These are phyloP conservation scores for Jimgerdemannia lactiflua DNA, from an alignment of 192 early-diverging fungal genomes.

Conservation along the genomic window DNA sequence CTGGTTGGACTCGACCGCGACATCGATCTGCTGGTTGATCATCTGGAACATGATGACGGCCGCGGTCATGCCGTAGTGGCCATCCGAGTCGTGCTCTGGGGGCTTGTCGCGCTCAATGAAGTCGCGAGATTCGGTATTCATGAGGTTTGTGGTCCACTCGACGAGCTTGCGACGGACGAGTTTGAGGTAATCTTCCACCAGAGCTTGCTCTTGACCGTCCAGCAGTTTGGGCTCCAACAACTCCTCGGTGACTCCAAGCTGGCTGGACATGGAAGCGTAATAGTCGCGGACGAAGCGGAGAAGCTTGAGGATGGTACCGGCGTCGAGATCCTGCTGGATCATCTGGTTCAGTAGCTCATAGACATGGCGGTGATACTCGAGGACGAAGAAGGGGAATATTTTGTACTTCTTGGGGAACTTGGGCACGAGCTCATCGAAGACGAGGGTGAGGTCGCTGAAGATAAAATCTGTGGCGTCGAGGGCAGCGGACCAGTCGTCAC, in stretches of 20 bases:
- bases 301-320: conserved; percentile 82
- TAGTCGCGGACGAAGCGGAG: conserved; percentile 93
- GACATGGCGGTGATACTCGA: conserved; percentile 94
- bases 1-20: conserved; percentile 81
- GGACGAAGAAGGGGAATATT: conserved; percentile 93
- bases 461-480: conserved; percentile 76
- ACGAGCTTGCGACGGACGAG: conserved; percentile 83
- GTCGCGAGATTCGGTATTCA: conserved; percentile 77
- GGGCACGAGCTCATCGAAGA: conserved; percentile 85
- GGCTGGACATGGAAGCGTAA: conserved; percentile 80
- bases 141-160: conserved; percentile 92
- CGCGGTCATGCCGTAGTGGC: conserved; percentile 77
- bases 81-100: conserved; percentile 78
- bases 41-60: conserved; percentile 95
- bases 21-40: conserved; percentile 95
- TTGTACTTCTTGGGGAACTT: conserved; percentile 89
- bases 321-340: conserved; percentile 72
- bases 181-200: conserved; percentile 89
- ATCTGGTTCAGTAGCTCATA: conserved; percentile 80
- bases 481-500: conserved; percentile 53
- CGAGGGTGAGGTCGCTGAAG: conserved; percentile 85
- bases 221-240: conserved; percentile 86
- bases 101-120: conserved; percentile 67
- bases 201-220: conserved; percentile 88
- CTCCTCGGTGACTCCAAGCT: conserved; percentile 87